Percentiles rank a stretch among this genome's conserved stretches.
These are phyloP conservation scores for Pelargonium australe DNA, from an alignment of 441 rosid species.

Conservation along the genomic window DNA sequence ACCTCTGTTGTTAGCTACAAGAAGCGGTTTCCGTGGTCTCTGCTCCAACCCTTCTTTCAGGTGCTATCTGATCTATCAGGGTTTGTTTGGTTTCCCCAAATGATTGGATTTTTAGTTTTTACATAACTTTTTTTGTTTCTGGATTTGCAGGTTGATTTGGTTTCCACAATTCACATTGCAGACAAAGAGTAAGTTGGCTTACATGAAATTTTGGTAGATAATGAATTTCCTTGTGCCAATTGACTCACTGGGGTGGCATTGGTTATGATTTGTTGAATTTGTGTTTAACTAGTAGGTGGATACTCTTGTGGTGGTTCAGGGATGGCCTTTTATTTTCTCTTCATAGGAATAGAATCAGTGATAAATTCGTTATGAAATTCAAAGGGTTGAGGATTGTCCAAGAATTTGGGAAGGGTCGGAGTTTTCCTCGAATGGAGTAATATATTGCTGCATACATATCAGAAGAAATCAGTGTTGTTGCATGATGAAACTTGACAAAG, in stretches of 20 bases:
- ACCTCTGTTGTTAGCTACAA: constrained; percentile 71
- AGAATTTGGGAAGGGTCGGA: too few relatives aligned
- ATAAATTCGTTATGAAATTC: too few relatives aligned
- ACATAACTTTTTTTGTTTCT: neutral
- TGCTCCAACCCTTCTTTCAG: constrained; percentile 72
- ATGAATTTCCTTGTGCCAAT: neutral
- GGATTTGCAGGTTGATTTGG: constrained; percentile 69
- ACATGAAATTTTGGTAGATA: neutral
- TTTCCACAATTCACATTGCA: constrained; percentile 85
- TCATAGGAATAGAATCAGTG: too few relatives aligned
- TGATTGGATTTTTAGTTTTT: neutral
- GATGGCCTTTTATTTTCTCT: too few relatives aligned
- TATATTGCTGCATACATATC: too few relatives aligned
- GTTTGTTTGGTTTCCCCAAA: neutral
- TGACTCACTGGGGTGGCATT: neutral
- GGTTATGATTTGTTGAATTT: neutral
- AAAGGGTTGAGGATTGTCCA: too few relatives aligned
- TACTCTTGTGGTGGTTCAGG: too few relatives aligned
- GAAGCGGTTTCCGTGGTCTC: constrained; percentile 77
- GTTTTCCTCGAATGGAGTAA: too few relatives aligned
- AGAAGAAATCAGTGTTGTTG: too few relatives aligned
- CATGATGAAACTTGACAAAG: too few relatives aligned
- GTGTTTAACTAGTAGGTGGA: too few relatives aligned
- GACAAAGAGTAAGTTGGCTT: constrained; percentile 64
- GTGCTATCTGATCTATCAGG: constrained; percentile 19